Evolutionary conservation across 2,329 filamentous ascomycete genomes (phyloP).

Genomic region (Aspergillus vadensis): DNA sequence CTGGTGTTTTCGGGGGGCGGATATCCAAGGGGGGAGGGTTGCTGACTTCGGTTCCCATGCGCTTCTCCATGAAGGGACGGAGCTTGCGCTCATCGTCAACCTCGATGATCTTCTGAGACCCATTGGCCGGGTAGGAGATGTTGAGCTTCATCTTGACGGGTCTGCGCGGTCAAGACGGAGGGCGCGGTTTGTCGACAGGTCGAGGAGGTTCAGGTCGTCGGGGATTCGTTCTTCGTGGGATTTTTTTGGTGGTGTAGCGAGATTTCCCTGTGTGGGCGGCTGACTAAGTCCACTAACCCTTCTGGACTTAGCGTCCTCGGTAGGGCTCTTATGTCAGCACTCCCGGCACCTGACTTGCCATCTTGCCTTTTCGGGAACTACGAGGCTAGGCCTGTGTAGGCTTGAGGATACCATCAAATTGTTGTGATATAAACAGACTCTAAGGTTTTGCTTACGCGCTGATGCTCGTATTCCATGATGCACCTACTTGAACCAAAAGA

Average conservation of each 20-base stretch:
- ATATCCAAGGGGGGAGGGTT: constrained; percentile 26
- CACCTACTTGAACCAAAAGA: too few species aligned
- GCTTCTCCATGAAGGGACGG: constrained; percentile 98
- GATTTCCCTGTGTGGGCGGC: constrained; percentile 39
- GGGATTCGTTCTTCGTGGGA: constrained; percentile 39
- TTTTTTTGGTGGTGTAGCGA: constrained; percentile 47
- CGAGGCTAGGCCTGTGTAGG: neutral
- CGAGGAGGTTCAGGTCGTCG: constrained; percentile 40
- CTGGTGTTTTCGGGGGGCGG: constrained; percentile 13
- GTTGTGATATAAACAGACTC: neutral
- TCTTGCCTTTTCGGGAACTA: neutral
- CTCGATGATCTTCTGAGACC: constrained; percentile 99
- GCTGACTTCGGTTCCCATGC: constrained; percentile 65
- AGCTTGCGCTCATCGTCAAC: constrained; percentile 99
- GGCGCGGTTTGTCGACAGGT: constrained; percentile 47
- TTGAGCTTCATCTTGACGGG: constrained; percentile 74
- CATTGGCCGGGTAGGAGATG: constrained; percentile 94
- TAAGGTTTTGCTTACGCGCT: neutral
- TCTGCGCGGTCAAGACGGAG: constrained; percentile 51
- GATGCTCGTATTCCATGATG: too few species aligned
- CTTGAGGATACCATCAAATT: neutral
- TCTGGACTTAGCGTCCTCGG: constrained; percentile 22
- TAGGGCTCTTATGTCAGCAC: constrained; percentile 32
- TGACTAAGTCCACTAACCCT: constrained; percentile 40
- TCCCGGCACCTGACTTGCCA: constrained; percentile 1